phyloP scores from a whole-genome alignment of 2,329 filamentous ascomycete genomes.

The Samsoniella hepiali region DNA sequence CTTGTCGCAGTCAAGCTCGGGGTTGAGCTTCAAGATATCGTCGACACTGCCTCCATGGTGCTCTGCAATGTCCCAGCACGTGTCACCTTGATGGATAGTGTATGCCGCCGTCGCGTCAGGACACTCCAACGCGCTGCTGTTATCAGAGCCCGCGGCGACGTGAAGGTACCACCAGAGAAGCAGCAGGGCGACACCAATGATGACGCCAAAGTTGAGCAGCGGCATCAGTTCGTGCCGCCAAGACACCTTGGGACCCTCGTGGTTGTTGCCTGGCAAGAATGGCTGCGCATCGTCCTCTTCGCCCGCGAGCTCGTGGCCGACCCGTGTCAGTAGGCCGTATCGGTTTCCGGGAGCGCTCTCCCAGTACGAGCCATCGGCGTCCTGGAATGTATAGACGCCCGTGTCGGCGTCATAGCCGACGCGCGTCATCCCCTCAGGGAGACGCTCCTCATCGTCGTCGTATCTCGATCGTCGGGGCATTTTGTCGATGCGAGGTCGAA shows the following conservation, averaged over 20 bases:
- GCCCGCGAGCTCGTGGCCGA: constrained; percentile 29
- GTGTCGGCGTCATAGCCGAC: constrained; percentile 56
- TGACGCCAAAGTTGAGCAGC: constrained; percentile 56
- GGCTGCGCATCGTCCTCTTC: constrained; percentile 29
- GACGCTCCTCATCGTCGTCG: constrained; percentile 48
- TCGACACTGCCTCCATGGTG: constrained; percentile 41
- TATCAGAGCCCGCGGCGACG: constrained; percentile 27
- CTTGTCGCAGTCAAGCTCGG: constrained; percentile 45
- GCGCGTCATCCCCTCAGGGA: constrained; percentile 53
- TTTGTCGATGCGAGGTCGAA: neutral
- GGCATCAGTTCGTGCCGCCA: constrained; percentile 52
- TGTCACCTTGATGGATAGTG: constrained; percentile 45
- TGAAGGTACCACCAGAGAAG: constrained; percentile 48
- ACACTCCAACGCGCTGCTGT: constrained; percentile 26
- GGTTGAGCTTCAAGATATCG: constrained; percentile 44
- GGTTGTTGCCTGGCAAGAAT: constrained; percentile 27
- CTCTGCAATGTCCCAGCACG: constrained; percentile 52
- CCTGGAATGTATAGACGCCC: constrained; percentile 51
- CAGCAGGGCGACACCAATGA: constrained; percentile 50
- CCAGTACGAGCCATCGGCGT: constrained; percentile 47
- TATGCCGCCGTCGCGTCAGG: constrained; percentile 34
- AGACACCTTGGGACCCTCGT: constrained; percentile 33
- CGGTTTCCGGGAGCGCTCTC: constrained; percentile 47
- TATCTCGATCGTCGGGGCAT: constrained; percentile 44
- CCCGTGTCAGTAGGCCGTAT: constrained; percentile 46